Percentiles rank a stretch among this genome's conserved stretches.
phyloP scores from a whole-genome alignment of 768 basidiomycete genomes.

The Pulveroboletus ravenelii region DNA sequence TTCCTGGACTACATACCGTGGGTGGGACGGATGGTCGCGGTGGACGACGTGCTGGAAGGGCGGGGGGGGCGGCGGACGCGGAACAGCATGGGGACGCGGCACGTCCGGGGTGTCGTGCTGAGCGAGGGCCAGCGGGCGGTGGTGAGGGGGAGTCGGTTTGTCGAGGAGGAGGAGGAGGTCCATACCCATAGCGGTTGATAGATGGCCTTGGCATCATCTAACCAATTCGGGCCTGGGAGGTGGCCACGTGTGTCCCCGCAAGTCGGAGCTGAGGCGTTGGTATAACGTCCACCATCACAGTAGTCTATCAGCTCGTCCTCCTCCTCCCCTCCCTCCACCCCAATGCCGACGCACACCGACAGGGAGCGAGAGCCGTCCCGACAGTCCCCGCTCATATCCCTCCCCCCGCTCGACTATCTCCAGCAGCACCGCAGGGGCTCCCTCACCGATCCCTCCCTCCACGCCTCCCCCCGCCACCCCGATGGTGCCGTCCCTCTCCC shows the following conservation, averaged over 20 bases:
- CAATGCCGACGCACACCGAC: slow-evolving; percentile 12
- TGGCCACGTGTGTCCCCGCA: slow-evolving; percentile 29
- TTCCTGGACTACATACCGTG: slow-evolving; percentile 69
- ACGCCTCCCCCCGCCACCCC: slow-evolving; percentile 38
- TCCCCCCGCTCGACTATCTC: slow-evolving; percentile 73
- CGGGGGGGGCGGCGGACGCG: slow-evolving; percentile 44
- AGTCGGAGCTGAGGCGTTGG: slow-evolving; percentile 22
- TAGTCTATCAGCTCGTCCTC: background rate
- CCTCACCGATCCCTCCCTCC: slow-evolving; percentile 77
- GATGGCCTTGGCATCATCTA: slow-evolving; percentile 20
- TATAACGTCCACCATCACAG: slow-evolving; percentile 30
- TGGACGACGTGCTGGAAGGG: slow-evolving; percentile 49
- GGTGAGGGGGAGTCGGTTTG: slow-evolving; percentile 26
- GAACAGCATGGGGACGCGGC: slow-evolving; percentile 48
- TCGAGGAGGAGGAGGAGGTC: too few relatives aligned
- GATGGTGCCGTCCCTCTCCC: slow-evolving; percentile 19
- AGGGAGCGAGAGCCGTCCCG: slow-evolving; percentile 24
- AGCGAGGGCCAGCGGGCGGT: slow-evolving; percentile 33
- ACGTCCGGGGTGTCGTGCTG: slow-evolving; percentile 42
- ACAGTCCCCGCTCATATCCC: slow-evolving; percentile 52
- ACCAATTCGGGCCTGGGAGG: slow-evolving; percentile 13
- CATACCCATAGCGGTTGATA: background rate
- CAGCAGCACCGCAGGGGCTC: slow-evolving; percentile 81
- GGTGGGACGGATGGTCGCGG: slow-evolving; percentile 57
- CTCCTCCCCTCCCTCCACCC: too few relatives aligned